Evolutionary conservation across 495 filamentous ascomycete genomes (phyloP).

Genomic region (Hypomontagnella submonticulosa): DNA sequence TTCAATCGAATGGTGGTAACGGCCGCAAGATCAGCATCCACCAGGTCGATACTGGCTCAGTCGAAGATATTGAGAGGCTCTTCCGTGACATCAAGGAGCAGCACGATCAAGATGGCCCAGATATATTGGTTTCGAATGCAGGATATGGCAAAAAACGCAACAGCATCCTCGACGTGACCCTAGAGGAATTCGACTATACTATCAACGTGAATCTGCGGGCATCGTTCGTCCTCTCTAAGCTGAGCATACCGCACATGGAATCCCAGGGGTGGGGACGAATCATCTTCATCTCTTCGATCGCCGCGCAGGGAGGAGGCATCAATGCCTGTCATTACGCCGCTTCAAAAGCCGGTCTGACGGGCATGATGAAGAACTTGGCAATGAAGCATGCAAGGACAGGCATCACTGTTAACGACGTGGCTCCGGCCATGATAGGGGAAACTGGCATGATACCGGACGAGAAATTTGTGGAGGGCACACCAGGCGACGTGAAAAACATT

Average conservation of each 20-base stretch:
- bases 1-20: conserved; percentile 32
- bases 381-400: conserved; percentile 69
- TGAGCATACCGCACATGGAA: conserved; percentile 73
- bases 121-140: conserved; percentile 69
- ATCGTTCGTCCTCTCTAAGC: conserved; percentile 72
- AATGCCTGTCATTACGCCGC: conserved; percentile 78
- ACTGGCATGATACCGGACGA: conserved; percentile 73
- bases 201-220: conserved; percentile 72
- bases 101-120: conserved; percentile 64
- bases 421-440: conserved; percentile 78
- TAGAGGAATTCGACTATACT: conserved; percentile 75
- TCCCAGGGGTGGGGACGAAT: conserved; percentile 72
- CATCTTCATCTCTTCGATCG: conserved; percentile 75
- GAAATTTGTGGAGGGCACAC: conserved; percentile 58
- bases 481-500: conserved; percentile 65
- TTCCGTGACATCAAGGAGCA: conserved; percentile 62
- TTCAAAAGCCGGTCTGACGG: conserved; percentile 70
- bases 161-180: conserved; percentile 50
- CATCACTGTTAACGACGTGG: conserved; percentile 80
- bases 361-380: conserved; percentile 74
- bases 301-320: conserved; percentile 71
- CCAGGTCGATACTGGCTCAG: conserved; percentile 65
- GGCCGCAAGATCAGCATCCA: conserved; percentile 64
- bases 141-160: conserved; percentile 50
- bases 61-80: conserved; percentile 62